A percentile compares a stretch with the other conserved stretches of the same genome.
These are phyloP conservation scores for Aspergillus tanneri DNA, from an alignment of 2,329 filamentous ascomycete genomes.

Conservation along the genomic window DNA sequence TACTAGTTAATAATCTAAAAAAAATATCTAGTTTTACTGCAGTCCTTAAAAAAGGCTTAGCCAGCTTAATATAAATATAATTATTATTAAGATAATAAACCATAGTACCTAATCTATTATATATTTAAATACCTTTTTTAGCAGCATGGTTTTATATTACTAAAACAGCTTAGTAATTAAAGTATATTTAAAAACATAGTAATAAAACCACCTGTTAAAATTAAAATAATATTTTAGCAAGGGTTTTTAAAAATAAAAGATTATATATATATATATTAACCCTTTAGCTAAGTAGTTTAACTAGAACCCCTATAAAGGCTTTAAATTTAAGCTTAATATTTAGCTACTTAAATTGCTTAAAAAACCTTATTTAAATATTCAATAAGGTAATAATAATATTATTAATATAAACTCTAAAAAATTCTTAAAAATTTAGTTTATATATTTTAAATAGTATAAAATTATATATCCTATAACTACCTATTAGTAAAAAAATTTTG, in stretches of 20 bases:
- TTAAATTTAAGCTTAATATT: not conserved
- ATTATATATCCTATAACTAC: not conserved
- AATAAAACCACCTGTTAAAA: not conserved
- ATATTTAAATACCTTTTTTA: not conserved
- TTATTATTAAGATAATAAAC: not conserved
- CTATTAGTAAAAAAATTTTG: not conserved
- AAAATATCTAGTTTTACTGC: not conserved
- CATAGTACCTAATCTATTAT: not conserved
- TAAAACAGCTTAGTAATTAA: not conserved
- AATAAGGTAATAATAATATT: too few species aligned
- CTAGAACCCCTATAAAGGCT: not conserved
- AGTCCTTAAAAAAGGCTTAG: not conserved
- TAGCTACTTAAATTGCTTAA: not conserved
- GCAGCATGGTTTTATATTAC: not conserved
- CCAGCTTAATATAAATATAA: not conserved
- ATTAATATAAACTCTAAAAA: too few species aligned
- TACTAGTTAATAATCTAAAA: too few species aligned
- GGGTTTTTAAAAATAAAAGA: too few species aligned
- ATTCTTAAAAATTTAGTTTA: not conserved
- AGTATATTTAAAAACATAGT: too few species aligned
- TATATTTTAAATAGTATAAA: not conserved
- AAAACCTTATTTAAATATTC: not conserved
- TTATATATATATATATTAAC: too few species aligned
- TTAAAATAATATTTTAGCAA: too few species aligned
- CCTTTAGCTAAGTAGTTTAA: too few species aligned